Conservation (phyloP, 2,329 filamentous ascomycete genomes). For the Huntiella decipiens region DNA sequence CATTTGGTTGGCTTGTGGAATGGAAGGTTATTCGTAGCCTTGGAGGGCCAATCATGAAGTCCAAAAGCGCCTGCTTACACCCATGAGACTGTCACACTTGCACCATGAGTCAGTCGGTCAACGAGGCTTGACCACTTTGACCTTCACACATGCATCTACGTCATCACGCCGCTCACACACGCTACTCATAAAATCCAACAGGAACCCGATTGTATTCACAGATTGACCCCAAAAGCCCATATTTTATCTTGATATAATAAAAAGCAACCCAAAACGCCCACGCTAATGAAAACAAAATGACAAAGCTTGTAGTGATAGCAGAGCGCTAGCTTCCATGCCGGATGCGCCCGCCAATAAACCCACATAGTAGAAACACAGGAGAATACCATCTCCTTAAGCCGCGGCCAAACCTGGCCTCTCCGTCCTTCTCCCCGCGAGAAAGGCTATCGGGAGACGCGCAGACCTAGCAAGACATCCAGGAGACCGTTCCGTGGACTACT, state of each 20-base stretch:
- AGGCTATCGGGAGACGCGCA: background rate
- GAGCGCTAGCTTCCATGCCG: too few species aligned
- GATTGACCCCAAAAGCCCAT: background rate
- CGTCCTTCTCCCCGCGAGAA: background rate
- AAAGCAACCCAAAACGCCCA: conserved; percentile 9
- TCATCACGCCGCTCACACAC: background rate
- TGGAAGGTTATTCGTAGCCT: too few species aligned
- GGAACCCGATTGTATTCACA: too few species aligned
- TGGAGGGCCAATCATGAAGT: too few species aligned
- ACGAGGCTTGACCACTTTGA: background rate
- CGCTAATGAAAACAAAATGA: conserved; percentile 9
- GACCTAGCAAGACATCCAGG: conserved; percentile 1
- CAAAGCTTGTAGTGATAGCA: background rate
- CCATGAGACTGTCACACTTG: too few species aligned
- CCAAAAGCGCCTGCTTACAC: too few species aligned
- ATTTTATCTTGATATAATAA: conserved; percentile 4
- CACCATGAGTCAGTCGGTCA: too few species aligned
- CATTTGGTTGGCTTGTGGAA: too few species aligned
- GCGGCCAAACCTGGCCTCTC: background rate
- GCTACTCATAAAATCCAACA: background rate
- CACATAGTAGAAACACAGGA: conserved; percentile 3
- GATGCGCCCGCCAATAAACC: background rate
- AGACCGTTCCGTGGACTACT: conserved; percentile 15
- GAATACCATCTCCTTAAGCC: background rate
- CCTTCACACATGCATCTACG: background rate